These are phyloP conservation scores for Lotmaria passim DNA, from an alignment of 208 protist species.

Conservation along the genomic window DNA sequence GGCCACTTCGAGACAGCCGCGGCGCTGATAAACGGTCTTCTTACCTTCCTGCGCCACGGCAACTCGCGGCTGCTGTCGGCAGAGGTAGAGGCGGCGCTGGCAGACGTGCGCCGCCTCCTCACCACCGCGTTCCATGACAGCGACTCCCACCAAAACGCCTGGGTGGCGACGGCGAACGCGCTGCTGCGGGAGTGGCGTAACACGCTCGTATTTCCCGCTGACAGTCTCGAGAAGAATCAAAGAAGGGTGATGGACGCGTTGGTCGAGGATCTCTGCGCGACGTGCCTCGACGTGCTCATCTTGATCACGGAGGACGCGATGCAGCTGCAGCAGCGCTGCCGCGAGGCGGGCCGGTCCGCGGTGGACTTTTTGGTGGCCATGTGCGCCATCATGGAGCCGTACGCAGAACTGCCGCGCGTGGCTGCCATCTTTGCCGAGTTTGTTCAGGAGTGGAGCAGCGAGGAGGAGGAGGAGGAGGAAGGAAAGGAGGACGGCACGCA, in stretches of 20 bases:
- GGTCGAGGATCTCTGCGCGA: slow-evolving; percentile 54
- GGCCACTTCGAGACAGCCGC: slow-evolving; percentile 58
- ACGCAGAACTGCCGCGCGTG: slow-evolving; percentile 52
- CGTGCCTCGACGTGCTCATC: slow-evolving; percentile 67
- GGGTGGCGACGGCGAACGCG: slow-evolving; percentile 56
- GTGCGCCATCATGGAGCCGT: slow-evolving; percentile 72
- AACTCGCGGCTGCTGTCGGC: slow-evolving; percentile 45
- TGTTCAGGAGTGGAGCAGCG: slow-evolving; percentile 21
- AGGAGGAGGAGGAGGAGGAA: background rate
- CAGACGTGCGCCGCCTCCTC: slow-evolving; percentile 69
- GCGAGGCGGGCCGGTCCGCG: slow-evolving; percentile 45
- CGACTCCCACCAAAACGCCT: slow-evolving; percentile 34
- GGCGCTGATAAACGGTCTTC: slow-evolving; percentile 57
- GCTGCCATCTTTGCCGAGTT: slow-evolving; percentile 23
- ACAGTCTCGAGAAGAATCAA: slow-evolving; percentile 3
- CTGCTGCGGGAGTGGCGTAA: slow-evolving; percentile 59
- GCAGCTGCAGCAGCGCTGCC: slow-evolving; percentile 55
- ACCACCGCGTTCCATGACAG: slow-evolving; percentile 27
- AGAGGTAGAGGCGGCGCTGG: slow-evolving; percentile 62
- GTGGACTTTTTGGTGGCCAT: slow-evolving; percentile 69
- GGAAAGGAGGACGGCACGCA: background rate
- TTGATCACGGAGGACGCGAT: slow-evolving; percentile 72
- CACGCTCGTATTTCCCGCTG: slow-evolving; percentile 22
- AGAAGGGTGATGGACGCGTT: slow-evolving; percentile 19
- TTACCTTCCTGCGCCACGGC: slow-evolving; percentile 49